Base-by-base conservation (phyloP, 352 stramenopile genomes). In the Blastocystis sp. region DNA sequence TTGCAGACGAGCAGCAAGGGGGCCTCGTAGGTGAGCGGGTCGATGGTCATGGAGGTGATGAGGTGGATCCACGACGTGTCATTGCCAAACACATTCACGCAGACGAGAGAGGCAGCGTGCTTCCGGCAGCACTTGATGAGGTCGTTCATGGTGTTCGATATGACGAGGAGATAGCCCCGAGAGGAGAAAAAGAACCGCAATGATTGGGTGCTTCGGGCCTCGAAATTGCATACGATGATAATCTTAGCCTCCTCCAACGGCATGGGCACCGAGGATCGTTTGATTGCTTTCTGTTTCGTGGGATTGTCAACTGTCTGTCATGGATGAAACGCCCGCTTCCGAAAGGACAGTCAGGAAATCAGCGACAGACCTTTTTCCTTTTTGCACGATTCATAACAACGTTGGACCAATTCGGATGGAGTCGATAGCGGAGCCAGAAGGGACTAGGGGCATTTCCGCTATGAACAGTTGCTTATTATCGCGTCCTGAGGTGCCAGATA, bases 61-160 rank as follows among this genome's bases (percentile, higher is more conserved):
- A 84, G 34, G 4, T 48, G 74, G 34, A 84, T 84, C 74, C 74
- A 84, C 56, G 74, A 84, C 10, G 74, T 84, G 60, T 84, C 74
- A 69, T 84, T 69, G 14, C 74, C 59, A 56, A 48, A 62, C 3
- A 69, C 74, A 70, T 67, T 41, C 23, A 84, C 43, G 48, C 74
- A 84, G 4, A 84, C 56, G 4, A 84, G 60, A 53, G 74, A 84
- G n/a, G 45, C 56, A 28, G 74, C 21, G 45, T 69, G 40, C 45
- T 62, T 28, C 14, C 56, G 19, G n/a, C 74, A 62, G 21, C 19
- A 64, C 53, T 62, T 11, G 14, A 84, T 41, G 2, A 62, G 38
- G 14, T 84, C 74, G 14, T 28, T 84, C 19, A 84, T 34, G 14
- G 52, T 69, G 23, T 67, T 17, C 34, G 10, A 19, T 11, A 84